Conservation (phyloP, 2,329 filamentous ascomycete species). For the Diaporthe sp. region DNA sequence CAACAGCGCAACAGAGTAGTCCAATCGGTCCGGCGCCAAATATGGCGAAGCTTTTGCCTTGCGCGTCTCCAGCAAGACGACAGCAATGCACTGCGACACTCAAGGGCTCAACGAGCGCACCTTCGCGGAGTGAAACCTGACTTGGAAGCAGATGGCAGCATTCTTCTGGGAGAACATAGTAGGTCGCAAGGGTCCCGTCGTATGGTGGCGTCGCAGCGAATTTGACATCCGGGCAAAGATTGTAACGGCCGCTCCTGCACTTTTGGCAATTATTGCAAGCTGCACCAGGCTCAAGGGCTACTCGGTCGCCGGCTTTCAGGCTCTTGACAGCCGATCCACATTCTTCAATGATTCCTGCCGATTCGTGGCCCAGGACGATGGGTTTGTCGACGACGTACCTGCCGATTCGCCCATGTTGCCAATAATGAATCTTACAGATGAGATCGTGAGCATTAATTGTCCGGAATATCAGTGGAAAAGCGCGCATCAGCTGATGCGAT, state of each 20-base stretch:
- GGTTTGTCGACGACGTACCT: neutral
- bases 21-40: neutral
- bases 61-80: neutral
- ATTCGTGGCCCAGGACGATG: neutral
- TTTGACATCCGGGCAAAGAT: neutral
- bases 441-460: neutral
- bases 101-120: neutral
- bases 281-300: neutral
- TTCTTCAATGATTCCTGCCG: neutral
- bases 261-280: neutral
- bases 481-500: neutral
- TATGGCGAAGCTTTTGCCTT: neutral
- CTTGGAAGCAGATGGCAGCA: neutral
- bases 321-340: neutral
- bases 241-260: neutral
- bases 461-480: too few relatives aligned
- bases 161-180: neutral
- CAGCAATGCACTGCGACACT: neutral
- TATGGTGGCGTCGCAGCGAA: neutral
- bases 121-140: neutral
- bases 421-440: neutral
- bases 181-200: neutral
- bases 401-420: neutral
- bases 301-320: neutral
- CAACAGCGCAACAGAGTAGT: neutral